These are phyloP conservation scores for Melastoma malabathricum DNA, from an alignment of 345 rosid genomes.

Conservation along the genomic window DNA sequence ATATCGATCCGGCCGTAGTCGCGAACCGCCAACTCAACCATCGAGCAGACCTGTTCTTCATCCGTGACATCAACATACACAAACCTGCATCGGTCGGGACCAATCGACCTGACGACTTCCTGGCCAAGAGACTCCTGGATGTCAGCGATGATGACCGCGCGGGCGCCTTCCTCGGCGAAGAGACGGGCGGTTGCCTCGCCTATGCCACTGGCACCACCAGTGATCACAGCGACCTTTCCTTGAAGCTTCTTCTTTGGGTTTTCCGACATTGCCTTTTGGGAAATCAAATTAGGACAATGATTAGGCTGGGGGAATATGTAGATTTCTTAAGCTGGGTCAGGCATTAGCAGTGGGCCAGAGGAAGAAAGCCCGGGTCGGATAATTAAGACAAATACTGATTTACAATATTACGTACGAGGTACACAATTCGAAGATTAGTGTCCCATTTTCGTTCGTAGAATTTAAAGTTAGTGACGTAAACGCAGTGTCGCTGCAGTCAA, in stretches of 20 bases:
- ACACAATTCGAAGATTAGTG: too few species aligned
- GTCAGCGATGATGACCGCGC: conserved; percentile 10
- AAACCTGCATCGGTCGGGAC: conserved; percentile 6
- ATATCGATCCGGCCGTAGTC: conserved; percentile 11
- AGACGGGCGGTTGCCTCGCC: conserved; percentile 10
- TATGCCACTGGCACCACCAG: conserved; percentile 17
- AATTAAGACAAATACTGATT: too few species aligned
- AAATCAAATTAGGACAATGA: too few species aligned
- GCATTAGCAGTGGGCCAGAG: too few species aligned
- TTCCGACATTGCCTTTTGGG: background rate
- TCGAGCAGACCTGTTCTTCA: conserved; percentile 10
- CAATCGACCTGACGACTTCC: conserved; percentile 7
- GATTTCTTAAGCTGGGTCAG: too few species aligned
- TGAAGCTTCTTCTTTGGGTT: conserved; percentile 5
- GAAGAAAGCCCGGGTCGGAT: too few species aligned
- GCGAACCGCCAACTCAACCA: conserved; percentile 11
- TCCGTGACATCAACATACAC: conserved; percentile 10
- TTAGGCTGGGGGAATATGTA: too few species aligned
- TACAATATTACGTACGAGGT: too few species aligned
- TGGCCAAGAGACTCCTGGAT: conserved; percentile 9
- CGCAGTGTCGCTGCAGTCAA: too few species aligned
- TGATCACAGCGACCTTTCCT: conserved; percentile 14
- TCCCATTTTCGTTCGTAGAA: too few species aligned
- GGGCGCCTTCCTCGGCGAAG: conserved; percentile 10
- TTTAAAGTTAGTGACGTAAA: too few species aligned